Evolutionary conservation across 345 rosid species (phyloP).

Genomic region (Lepidium didymum): DNA sequence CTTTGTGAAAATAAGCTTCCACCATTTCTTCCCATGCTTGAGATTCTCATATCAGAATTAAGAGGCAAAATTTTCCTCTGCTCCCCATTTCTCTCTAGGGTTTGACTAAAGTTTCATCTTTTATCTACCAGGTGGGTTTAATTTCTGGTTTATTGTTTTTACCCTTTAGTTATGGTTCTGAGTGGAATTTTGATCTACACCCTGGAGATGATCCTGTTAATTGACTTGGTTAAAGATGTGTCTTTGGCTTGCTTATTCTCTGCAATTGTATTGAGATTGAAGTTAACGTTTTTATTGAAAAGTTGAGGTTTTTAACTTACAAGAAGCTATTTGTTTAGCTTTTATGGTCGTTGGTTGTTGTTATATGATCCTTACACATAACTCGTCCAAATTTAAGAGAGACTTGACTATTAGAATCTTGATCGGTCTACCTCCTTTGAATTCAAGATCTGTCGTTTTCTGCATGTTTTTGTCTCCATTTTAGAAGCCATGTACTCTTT

Average conservation of each 20-base stretch:
- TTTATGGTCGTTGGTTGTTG: background rate
- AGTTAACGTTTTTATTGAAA: background rate
- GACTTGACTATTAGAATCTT: background rate
- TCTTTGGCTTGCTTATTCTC: background rate
- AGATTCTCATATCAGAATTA: background rate
- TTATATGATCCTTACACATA: background rate
- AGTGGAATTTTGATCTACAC: background rate
- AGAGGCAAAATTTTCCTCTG: background rate
- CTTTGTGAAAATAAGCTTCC: conserved; percentile 5
- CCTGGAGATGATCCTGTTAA: background rate
- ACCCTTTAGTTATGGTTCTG: background rate
- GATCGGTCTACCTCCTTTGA: background rate
- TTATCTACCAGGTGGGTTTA: background rate
- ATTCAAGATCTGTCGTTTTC: background rate
- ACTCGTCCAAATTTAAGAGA: background rate
- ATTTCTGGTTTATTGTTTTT: background rate
- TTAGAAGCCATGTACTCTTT: too few species aligned
- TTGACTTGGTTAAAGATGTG: background rate
- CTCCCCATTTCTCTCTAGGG: background rate
- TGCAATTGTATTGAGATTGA: background rate
- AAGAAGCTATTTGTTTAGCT: background rate
- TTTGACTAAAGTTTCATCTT: conserved; percentile 19
- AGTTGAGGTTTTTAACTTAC: background rate
- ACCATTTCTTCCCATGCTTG: background rate
- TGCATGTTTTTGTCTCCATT: too few species aligned